Percentiles rank a stretch among this genome's conserved stretches.
These are phyloP conservation scores for Globisporangium orthogonon DNA, from an alignment of 352 stramenopile species.

Conservation along the genomic window DNA sequence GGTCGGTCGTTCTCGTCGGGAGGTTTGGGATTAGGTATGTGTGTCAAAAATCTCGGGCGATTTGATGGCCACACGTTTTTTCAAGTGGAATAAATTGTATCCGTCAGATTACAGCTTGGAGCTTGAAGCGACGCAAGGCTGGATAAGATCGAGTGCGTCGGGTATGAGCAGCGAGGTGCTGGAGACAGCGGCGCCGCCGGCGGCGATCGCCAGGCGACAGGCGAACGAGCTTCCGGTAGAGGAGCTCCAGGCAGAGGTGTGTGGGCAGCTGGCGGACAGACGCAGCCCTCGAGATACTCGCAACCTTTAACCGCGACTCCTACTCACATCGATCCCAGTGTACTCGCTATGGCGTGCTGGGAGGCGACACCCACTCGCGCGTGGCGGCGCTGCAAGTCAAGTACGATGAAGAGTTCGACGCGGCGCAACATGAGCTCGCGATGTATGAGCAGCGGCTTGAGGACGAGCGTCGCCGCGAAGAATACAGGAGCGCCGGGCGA, in stretches of 20 bases:
- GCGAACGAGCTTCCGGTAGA: constrained; percentile 44
- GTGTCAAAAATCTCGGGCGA: not conserved
- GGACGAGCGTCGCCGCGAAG: constrained; percentile 39
- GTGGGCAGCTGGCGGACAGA: not conserved
- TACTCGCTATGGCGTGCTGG: constrained; percentile 38
- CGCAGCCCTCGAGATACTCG: no score
- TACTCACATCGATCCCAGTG: constrained; percentile 20
- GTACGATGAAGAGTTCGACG: constrained; percentile 63
- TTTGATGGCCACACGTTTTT: not conserved
- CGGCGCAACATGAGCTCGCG: constrained; percentile 26
- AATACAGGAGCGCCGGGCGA: constrained; percentile 34
- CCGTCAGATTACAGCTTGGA: not conserved
- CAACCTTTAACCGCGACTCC: not conserved
- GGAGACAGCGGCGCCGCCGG: not conserved
- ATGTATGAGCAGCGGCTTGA: constrained; percentile 26
- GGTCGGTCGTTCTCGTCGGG: not conserved
- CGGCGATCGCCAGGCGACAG: constrained; percentile 21
- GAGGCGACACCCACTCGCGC: constrained; percentile 32
- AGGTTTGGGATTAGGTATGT: not conserved
- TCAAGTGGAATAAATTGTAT: not conserved
- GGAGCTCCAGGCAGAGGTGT: constrained; percentile 56
- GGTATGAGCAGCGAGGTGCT: not conserved
- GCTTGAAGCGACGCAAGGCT: not conserved
- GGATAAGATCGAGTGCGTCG: no score
- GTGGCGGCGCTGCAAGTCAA: constrained; percentile 40